phyloP scores from a whole-genome alignment of 495 filamentous ascomycete genomes.

The Podospora didyma region DNA sequence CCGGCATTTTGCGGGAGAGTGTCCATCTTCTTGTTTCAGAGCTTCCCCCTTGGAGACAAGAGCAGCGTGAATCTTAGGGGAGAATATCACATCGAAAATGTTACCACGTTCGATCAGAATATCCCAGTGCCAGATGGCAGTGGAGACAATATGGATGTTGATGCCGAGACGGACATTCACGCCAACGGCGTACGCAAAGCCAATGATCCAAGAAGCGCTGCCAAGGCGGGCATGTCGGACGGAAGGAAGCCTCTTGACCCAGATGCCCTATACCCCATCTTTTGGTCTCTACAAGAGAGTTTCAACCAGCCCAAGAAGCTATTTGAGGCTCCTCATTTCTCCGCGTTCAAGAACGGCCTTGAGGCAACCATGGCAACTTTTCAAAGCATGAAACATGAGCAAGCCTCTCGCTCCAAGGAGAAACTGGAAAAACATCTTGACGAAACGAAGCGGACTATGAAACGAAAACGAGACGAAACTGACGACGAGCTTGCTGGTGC shows the following conservation, averaged over 20 bases:
- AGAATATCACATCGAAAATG: constrained; percentile 94
- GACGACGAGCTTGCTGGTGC: constrained; percentile 62
- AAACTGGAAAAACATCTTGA: constrained; percentile 49
- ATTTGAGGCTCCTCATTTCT: constrained; percentile 66
- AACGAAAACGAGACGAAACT: constrained; percentile 66
- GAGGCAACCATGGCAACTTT: constrained; percentile 78
- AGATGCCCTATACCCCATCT: constrained; percentile 79
- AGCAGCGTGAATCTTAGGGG: constrained; percentile 95
- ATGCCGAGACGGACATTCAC: constrained; percentile 28
- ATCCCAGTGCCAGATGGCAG: constrained; percentile 45
- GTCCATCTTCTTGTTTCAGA: constrained; percentile 97
- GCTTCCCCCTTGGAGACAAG: constrained; percentile 90
- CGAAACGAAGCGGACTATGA: constrained; percentile 58
- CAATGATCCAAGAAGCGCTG: constrained; percentile 34
- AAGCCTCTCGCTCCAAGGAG: constrained; percentile 29
- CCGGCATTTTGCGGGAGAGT: constrained; percentile 95
- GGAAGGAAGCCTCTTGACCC: constrained; percentile 52
- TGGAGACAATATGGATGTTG: constrained; percentile 62
- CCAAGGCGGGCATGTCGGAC: constrained; percentile 53
- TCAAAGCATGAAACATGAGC: constrained; percentile 69
- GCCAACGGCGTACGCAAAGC: constrained; percentile 21
- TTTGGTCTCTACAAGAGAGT: constrained; percentile 86
- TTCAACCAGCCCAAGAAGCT: constrained; percentile 87
- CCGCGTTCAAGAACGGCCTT: constrained; percentile 72
- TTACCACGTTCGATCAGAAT: constrained; percentile 75